Evolutionary conservation across 2,329 filamentous ascomycete genomes (phyloP).

Genomic region (Cercospora sesami): DNA sequence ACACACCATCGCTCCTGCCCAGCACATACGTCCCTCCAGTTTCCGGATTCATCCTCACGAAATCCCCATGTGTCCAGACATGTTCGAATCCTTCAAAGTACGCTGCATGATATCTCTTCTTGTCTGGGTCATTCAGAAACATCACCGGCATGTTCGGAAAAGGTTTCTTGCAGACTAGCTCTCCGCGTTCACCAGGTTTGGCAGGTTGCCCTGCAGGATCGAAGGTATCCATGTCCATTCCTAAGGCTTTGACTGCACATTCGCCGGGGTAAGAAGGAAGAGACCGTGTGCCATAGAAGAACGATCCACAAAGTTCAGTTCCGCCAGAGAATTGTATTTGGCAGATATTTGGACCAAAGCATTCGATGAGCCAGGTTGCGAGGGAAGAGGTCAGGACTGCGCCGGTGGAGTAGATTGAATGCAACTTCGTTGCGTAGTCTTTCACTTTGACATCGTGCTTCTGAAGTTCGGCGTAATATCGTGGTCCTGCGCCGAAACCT

Average conservation of each 20-base stretch:
- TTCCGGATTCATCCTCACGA: not conserved
- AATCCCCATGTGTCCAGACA: not conserved
- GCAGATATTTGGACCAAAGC: not conserved
- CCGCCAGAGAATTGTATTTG: not conserved
- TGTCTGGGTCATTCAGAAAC: conserved; percentile 45
- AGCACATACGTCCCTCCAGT: not conserved
- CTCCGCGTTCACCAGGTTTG: conserved; percentile 59
- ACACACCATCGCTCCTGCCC: not conserved
- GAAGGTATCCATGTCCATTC: not conserved
- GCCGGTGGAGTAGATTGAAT: conserved; percentile 21
- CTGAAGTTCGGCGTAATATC: conserved; percentile 71
- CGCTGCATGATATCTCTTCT: conserved; percentile 43
- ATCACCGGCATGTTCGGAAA: conserved; percentile 71
- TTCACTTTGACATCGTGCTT: conserved; percentile 45
- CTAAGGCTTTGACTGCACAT: not conserved
- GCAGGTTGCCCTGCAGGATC: not conserved
- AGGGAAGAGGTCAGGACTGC: conserved; percentile 37
- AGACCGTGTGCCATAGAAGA: not conserved
- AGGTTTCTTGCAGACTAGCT: conserved; percentile 65
- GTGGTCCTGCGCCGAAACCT: conserved; percentile 69
- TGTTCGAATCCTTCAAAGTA: conserved; percentile 35
- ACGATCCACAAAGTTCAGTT: not conserved
- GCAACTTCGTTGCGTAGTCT: conserved; percentile 9
- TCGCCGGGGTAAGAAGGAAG: not conserved
- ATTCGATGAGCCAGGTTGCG: not conserved